phyloP scores from a whole-genome alignment of 1,284 basidiomycete species.

The Ustanciosporium gigantosporum region DNA sequence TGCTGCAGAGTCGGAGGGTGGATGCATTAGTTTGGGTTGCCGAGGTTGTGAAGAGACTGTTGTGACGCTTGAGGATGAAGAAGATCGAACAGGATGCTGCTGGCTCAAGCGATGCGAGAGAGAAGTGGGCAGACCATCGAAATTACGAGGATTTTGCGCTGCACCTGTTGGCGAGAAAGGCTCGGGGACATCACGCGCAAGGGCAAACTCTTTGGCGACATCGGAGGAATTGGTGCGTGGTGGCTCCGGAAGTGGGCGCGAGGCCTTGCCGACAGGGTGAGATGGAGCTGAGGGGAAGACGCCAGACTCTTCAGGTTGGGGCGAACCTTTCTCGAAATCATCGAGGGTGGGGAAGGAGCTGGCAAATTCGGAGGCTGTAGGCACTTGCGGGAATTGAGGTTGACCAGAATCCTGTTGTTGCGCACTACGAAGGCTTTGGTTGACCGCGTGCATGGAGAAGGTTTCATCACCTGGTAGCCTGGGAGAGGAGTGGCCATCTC shows the following conservation, averaged over 20 bases:
- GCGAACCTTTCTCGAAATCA: slow-evolving; percentile 31
- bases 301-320: slow-evolving; percentile 4
- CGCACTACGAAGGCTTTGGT: slow-evolving; percentile 8
- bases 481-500: slow-evolving; percentile 1
- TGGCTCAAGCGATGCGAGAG: slow-evolving; percentile 15
- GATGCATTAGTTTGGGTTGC: not conserved
- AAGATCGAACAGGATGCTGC: slow-evolving; percentile 4
- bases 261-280: slow-evolving; percentile 24
- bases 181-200: slow-evolving; percentile 38
- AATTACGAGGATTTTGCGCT: slow-evolving; percentile 2
- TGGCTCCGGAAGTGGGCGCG: slow-evolving; percentile 38
- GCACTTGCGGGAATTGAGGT: too few species aligned
- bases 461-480: slow-evolving; percentile 1
- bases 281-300: slow-evolving; percentile 34
- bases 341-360: slow-evolving; percentile 46
- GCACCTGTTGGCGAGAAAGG: slow-evolving; percentile 18
- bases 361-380: slow-evolving; percentile 40
- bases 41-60: not conserved
- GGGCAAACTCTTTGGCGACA: slow-evolving; percentile 32
- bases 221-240: slow-evolving; percentile 23
- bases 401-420: not conserved
- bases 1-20: not conserved
- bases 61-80: slow-evolving; percentile 4
- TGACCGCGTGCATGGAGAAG: slow-evolving; percentile 18
- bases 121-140: slow-evolving; percentile 27